A percentile compares a stretch with the other conserved stretches of the same genome.
phyloP scores from a whole-genome alignment of 2,329 filamentous ascomycete species.

The Talaromyces verruculosus region DNA sequence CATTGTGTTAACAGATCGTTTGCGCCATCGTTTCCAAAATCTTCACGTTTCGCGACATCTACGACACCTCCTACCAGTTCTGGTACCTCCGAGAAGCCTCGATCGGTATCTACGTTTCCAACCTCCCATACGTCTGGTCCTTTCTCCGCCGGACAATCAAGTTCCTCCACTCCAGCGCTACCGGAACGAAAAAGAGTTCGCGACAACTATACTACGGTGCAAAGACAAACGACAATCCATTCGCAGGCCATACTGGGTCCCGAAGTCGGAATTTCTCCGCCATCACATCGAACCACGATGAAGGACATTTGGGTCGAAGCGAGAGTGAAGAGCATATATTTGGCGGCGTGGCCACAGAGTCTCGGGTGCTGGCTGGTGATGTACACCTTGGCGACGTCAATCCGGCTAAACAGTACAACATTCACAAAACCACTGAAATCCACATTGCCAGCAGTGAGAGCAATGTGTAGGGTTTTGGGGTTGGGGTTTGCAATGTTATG shows the following conservation, averaged over 20 bases:
- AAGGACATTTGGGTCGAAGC: not conserved
- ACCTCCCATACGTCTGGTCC: slow-evolving; percentile 48
- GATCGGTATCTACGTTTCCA: slow-evolving; percentile 48
- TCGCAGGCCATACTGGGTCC: not conserved
- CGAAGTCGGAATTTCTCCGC: slow-evolving; percentile 15
- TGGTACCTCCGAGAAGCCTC: slow-evolving; percentile 48
- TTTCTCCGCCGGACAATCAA: slow-evolving; percentile 41
- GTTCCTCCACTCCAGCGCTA: not conserved
- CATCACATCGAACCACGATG: slow-evolving; percentile 2
- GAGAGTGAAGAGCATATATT: slow-evolving; percentile 19
- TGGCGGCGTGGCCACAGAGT: not conserved
- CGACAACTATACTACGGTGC: not conserved
- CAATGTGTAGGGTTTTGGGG: not conserved
- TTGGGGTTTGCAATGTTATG: not conserved
- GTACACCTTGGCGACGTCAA: not conserved
- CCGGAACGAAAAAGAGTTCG: slow-evolving; percentile 9
- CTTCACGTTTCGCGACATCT: slow-evolving; percentile 41
- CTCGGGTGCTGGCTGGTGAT: not conserved
- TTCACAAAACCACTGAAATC: slow-evolving; percentile 18
- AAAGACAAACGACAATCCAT: not conserved
- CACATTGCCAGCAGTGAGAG: not conserved
- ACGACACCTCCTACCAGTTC: slow-evolving; percentile 40
- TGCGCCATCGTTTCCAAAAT: slow-evolving; percentile 53
- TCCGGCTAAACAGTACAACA: not conserved
- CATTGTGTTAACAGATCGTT: slow-evolving; percentile 28